phyloP scores from a whole-genome alignment of 75 land plant genomes.

The Pinus taeda region DNA sequence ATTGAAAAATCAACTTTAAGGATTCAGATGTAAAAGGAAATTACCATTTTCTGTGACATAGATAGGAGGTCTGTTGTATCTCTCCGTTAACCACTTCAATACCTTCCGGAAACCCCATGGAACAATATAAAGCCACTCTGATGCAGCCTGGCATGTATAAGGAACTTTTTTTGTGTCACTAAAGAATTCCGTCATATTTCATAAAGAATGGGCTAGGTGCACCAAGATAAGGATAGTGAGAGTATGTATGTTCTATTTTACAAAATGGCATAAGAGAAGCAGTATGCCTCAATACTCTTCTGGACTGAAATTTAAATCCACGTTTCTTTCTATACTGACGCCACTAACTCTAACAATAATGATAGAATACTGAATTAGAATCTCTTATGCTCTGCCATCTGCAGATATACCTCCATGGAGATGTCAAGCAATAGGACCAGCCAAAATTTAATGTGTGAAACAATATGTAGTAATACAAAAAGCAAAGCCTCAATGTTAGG shows the following conservation, averaged over 20 bases:
- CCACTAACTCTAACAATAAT: not conserved
- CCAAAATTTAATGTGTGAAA: not conserved
- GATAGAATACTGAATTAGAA: not conserved
- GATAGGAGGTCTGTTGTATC: conserved; percentile 63
- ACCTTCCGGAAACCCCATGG: conserved; percentile 79
- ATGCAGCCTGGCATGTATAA: conserved; percentile 61
- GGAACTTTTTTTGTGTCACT: not conserved
- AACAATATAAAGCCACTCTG: conserved; percentile 80
- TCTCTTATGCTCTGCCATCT: not conserved
- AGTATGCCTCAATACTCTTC: not conserved
- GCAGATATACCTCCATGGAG: not conserved
- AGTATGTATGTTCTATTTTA: not conserved
- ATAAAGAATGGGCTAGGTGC: not conserved
- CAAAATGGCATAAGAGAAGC: not conserved
- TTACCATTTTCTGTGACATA: conserved; percentile 86
- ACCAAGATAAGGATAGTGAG: not conserved
- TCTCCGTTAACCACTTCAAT: conserved; percentile 54
- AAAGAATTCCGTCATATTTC: not conserved
- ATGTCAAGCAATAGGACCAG: not conserved
- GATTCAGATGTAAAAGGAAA: not conserved
- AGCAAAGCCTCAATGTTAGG: not conserved
- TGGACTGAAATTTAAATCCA: not conserved
- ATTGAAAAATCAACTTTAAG: not conserved
- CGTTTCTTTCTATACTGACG: not conserved
- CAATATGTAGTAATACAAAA: not conserved